Evolutionary conservation across 306 rosid genomes (phyloP).

Genomic region (Begonia peltatifolia): DNA sequence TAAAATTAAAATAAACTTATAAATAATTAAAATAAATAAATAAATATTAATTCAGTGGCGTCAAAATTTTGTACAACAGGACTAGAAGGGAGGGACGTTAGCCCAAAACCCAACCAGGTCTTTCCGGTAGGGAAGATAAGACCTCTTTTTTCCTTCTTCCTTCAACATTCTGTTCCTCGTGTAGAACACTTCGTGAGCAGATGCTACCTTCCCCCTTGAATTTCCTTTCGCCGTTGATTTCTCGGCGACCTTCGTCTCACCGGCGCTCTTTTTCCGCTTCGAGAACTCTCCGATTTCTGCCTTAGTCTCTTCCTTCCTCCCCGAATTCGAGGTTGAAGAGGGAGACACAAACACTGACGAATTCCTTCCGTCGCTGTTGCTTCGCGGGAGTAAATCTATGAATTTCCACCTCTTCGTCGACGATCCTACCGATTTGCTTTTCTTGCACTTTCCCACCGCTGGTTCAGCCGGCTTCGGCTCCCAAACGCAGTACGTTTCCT

Average conservation of each 20-base stretch:
- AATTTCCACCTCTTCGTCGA: slow-evolving; percentile 52
- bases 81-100: slow-evolving; percentile 19
- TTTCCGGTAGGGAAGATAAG: slow-evolving; percentile 63
- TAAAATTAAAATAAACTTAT: no score
- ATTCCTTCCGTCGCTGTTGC: slow-evolving; percentile 63
- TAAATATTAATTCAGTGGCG: background rate
- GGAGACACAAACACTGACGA: slow-evolving; percentile 35
- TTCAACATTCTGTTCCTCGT: slow-evolving; percentile 31
- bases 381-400: slow-evolving; percentile 43
- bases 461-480: slow-evolving; percentile 27
- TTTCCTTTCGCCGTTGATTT: slow-evolving; percentile 2
- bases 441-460: slow-evolving; percentile 31
- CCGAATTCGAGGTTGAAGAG: slow-evolving; percentile 16
- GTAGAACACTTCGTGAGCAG: slow-evolving; percentile 56
- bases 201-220: slow-evolving; percentile 6
- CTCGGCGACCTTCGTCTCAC: background rate
- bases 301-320: slow-evolving; percentile 13
- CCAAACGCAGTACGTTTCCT: slow-evolving; percentile 74
- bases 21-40: no score
- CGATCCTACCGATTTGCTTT: slow-evolving; percentile 66
- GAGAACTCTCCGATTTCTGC: slow-evolving; percentile 1
- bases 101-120: slow-evolving; percentile 56
- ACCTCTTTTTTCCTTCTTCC: slow-evolving; percentile 29
- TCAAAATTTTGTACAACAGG: background rate
- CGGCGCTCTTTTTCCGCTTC: slow-evolving; percentile 5